Evolutionary conservation across 2,329 filamentous ascomycete species (phyloP).

Genomic region (Penicillium verrucosum): DNA sequence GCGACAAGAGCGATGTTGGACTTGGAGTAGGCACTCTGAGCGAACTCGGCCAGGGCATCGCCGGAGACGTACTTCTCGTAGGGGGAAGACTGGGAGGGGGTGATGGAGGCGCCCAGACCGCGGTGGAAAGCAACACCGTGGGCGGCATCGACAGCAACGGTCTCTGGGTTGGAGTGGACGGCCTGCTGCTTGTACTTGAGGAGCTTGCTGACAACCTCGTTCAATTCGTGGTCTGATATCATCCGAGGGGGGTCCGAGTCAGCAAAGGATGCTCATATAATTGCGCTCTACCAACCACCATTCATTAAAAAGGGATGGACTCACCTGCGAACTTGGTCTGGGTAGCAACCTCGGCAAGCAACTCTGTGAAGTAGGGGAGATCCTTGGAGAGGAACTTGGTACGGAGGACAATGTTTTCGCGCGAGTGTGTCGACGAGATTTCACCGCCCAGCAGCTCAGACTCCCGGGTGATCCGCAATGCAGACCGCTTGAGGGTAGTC

Average conservation of each 20-base stretch:
- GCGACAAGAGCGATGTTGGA: conserved; percentile 87
- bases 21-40: conserved; percentile 78
- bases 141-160: conserved; percentile 78
- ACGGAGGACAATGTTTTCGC: conserved; percentile 87
- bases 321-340: conserved; percentile 77
- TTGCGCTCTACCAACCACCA: not conserved
- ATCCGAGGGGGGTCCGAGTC: conserved; percentile 6
- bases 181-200: conserved; percentile 75
- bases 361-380: conserved; percentile 94
- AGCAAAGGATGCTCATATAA: conserved; percentile 11
- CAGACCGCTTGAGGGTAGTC: conserved; percentile 79
- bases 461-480: conserved; percentile 90
- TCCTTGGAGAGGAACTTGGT: conserved; percentile 95
- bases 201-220: conserved; percentile 77
- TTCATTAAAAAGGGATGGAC: conserved; percentile 20
- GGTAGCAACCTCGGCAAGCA: conserved; percentile 86
- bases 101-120: conserved; percentile 77
- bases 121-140: conserved; percentile 89
- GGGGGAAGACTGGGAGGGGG: conserved; percentile 68
- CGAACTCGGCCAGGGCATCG: conserved; percentile 70
- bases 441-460: conserved; percentile 90
- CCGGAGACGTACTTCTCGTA: conserved; percentile 73
- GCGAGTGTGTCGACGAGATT: conserved; percentile 82
- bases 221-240: conserved; percentile 74
- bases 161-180: conserved; percentile 59